Evolutionary conservation across 2,329 filamentous ascomycete species (phyloP).

Genomic region (Amphichorda felina): DNA sequence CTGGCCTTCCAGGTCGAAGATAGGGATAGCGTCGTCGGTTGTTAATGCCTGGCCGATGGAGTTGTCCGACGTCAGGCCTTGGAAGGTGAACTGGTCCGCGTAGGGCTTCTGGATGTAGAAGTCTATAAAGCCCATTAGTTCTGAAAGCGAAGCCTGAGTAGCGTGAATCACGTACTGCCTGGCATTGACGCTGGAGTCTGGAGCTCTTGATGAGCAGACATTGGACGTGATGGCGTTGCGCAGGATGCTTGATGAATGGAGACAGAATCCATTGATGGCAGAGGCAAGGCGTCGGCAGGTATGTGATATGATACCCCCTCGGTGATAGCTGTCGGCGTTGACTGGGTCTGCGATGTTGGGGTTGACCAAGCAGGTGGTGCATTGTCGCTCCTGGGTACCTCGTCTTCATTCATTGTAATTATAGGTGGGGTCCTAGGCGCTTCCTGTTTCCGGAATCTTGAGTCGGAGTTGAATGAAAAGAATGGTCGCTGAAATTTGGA

Average conservation of each 20-base stretch:
- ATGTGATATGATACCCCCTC: not conserved
- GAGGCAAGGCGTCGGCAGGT: not conserved
- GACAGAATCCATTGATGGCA: slow-evolving; percentile 1
- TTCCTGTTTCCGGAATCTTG: slow-evolving; percentile 1
- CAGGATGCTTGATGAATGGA: slow-evolving; percentile 1
- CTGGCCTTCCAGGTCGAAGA: slow-evolving; percentile 39
- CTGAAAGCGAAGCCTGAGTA: too few species aligned
- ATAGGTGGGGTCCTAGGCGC: slow-evolving; percentile 4
- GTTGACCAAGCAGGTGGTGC: slow-evolving; percentile 2
- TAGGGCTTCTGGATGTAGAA: slow-evolving; percentile 40
- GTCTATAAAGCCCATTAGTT: slow-evolving; percentile 8
- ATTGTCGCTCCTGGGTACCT: not conserved
- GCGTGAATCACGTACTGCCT: slow-evolving; percentile 3
- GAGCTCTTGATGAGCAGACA: slow-evolving; percentile 4
- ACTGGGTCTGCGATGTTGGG: not conserved
- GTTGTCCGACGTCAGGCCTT: slow-evolving; percentile 44
- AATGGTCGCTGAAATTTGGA: slow-evolving; percentile 4
- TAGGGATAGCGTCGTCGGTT: slow-evolving; percentile 49
- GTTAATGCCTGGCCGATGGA: slow-evolving; percentile 50
- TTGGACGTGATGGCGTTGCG: slow-evolving; percentile 3
- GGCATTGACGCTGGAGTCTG: slow-evolving; percentile 1
- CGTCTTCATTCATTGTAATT: slow-evolving; percentile 2
- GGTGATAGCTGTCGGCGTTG: not conserved
- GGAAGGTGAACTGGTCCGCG: slow-evolving; percentile 44
- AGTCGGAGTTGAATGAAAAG: slow-evolving; percentile 1